Evolutionary conservation across 176 grass and related monocot species (phyloP), one percentile per base, ranked within the genome.

Genomic region (Oryza glumipatula): DNA sequence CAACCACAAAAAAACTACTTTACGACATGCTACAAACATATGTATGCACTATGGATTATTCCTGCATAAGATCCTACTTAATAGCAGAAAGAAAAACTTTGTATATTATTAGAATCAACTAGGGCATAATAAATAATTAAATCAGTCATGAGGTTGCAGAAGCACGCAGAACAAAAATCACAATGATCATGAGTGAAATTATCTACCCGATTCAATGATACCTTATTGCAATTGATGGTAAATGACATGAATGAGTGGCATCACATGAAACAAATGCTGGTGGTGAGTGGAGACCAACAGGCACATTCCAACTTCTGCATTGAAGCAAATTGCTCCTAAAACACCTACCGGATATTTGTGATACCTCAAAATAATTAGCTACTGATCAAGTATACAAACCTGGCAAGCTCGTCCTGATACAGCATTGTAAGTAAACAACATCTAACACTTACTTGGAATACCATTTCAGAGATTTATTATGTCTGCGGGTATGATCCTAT

Each of bases 261-360:
- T 45, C 52, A 85, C 11, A 43, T 51, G 12, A 89, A 63, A 72
- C 23, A 72, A 70, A 76, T 8, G 74, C 65, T 76, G 70, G 3
- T n/a, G 12, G 45, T 54, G 3, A 39, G 19, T 11, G 0, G 33
- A 73, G 41, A 45, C 49, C 28, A 76, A 76, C 39, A 41, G 51
- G 63, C 30, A 6, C 15, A 61, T 51, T 7, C 5, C 67, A 73
- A n/a, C 4, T 68, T n/a, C 72, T 65, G 33, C n/a, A 56, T 24
- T 58, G 60, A 46, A 69, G 80, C 36, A 9, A 33, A 67, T 48
- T 14, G 11, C 22, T 67, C 61, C 19, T 77, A 61, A 36, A 48
- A 33, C 11, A 75, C 68, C 9, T 21, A 54, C 17, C 11, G 72
- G 33, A 73, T 83, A 22, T 5, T 11, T 51, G 4, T 51, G 43